These are phyloP conservation scores for Rhizophora mangle DNA, from an alignment of 345 rosid species.

Conservation along the genomic window DNA sequence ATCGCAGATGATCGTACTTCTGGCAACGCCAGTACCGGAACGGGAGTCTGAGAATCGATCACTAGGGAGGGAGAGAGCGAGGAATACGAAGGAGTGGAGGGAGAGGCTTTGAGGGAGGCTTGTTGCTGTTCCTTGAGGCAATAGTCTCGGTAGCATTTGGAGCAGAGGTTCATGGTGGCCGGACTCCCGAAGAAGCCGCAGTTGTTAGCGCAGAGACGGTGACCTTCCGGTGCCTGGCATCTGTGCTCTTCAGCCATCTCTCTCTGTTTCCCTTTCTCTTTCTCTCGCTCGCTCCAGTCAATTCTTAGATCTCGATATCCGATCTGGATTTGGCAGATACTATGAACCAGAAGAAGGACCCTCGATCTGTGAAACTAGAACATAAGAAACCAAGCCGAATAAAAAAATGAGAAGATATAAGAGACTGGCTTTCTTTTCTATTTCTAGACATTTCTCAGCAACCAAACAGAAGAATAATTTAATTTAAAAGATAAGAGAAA, in stretches of 20 bases:
- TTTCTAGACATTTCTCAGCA: neutral
- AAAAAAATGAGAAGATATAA: neutral
- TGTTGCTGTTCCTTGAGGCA: slow-evolving; percentile 56
- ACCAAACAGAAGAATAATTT: neutral
- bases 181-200: slow-evolving; percentile 89
- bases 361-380: neutral
- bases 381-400: neutral
- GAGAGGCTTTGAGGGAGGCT: slow-evolving; percentile 49
- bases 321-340: neutral
- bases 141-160: slow-evolving; percentile 70
- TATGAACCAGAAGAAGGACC: neutral
- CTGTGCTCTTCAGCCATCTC: slow-evolving; percentile 22
- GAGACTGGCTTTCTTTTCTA: neutral
- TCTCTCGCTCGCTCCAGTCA: too few relatives aligned
- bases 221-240: slow-evolving; percentile 8
- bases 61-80: slow-evolving; percentile 2
- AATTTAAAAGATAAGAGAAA: neutral
- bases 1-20: neutral
- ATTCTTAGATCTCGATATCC: neutral
- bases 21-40: slow-evolving; percentile 22
- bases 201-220: slow-evolving; percentile 62
- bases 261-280: neutral
- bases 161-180: slow-evolving; percentile 74
- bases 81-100: slow-evolving; percentile 25
- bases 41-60: neutral